Base-by-base conservation (phyloP, 1,284 basidiomycete species). In the Heterobasidion occidentale region DNA sequence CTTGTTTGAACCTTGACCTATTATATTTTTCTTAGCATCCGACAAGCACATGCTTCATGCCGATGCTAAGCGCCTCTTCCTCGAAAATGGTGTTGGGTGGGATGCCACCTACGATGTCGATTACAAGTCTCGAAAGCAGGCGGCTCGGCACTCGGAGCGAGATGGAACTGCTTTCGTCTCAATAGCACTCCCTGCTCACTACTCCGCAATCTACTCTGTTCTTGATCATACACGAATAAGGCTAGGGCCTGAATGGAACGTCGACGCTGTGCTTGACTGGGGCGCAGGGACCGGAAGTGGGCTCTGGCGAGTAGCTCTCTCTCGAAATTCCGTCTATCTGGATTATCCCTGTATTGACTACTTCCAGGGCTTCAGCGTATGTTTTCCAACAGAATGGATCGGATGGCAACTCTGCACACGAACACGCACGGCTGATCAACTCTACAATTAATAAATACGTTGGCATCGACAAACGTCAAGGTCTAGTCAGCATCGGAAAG, bases 161-260 rank as follows among this genome's bases (percentile, higher is more conserved):
- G 86, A 90, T 63, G 86, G 83, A 36, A 84, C 83, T 33, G 88
- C 89, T 12, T 90, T 90, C 65, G 84, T 83, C 15, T 81, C 86
- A 33, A 75, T 90, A 52, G 86, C 83, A 15, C 74, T 92, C 53
- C 89, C 88, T 2, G 81, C 86, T 3, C 88, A 91, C 70, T 92
- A 88, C 67, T 81, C 88, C 50, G 85, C 80, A 6, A 82, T 90
- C 60, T 77, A 73, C 58, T 74, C 86, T 14, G 85, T 91, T 9
- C 70, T 91, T 19, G 72, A 80, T 56, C 83, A 90, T 63, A 63
- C 83, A 45, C 84, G 80, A 60, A 76, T 72, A 49, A 75, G 89
- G 59, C 62, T 89, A 51, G 87, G 81, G 33, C 70, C 79, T 7
- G 74, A 76, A 9, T 88, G 79, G 79, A 71, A 70, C 46, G 73